Percentiles rank a stretch among this genome's conserved stretches.
phyloP scores from a whole-genome alignment of 208 protist species.

The Acanthamoeba healyi region DNA sequence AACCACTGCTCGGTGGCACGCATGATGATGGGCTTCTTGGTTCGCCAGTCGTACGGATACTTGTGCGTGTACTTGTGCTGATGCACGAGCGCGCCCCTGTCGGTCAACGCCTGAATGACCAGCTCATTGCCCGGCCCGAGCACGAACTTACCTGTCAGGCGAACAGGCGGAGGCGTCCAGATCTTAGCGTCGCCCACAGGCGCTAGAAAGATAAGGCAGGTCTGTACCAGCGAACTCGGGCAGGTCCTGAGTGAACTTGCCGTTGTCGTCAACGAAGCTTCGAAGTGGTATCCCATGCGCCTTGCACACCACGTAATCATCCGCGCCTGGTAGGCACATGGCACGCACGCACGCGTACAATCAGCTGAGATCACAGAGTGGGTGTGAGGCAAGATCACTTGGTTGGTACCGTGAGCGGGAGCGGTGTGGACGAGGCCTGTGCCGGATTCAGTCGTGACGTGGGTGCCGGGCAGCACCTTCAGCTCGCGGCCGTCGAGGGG shows the following conservation, averaged over 20 bases:
- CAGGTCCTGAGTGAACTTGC: conserved; percentile 81
- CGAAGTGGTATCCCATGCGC: not conserved
- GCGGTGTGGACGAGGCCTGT: conserved; percentile 93
- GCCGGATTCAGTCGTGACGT: conserved; percentile 89
- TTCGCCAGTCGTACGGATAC: conserved; percentile 94
- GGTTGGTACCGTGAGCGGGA: conserved; percentile 90
- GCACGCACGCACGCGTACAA: not conserved
- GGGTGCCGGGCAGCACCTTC: conserved; percentile 79
- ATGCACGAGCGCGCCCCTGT: conserved; percentile 75
- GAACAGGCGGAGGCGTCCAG: too few species aligned
- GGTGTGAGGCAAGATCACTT: conserved; percentile 78
- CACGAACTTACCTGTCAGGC: conserved; percentile 77
- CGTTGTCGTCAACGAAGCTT: conserved; percentile 85
- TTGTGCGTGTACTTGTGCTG: conserved; percentile 87
- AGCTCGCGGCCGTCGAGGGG: conserved; percentile 62
- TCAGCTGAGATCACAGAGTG: not conserved
- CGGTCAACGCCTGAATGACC: conserved; percentile 78
- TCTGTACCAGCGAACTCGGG: conserved; percentile 76
- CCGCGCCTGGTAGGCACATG: conserved; percentile 10
- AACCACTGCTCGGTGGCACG: conserved; percentile 90
- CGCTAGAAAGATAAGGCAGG: too few species aligned
- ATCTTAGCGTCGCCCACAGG: not conserved
- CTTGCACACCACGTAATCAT: conserved; percentile 75
- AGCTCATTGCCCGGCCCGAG: conserved; percentile 78
- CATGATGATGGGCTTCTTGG: conserved; percentile 88